These are phyloP conservation scores for Cephaloascus albidus DNA, from an alignment of 805 yeast genomes.

Conservation along the genomic window DNA sequence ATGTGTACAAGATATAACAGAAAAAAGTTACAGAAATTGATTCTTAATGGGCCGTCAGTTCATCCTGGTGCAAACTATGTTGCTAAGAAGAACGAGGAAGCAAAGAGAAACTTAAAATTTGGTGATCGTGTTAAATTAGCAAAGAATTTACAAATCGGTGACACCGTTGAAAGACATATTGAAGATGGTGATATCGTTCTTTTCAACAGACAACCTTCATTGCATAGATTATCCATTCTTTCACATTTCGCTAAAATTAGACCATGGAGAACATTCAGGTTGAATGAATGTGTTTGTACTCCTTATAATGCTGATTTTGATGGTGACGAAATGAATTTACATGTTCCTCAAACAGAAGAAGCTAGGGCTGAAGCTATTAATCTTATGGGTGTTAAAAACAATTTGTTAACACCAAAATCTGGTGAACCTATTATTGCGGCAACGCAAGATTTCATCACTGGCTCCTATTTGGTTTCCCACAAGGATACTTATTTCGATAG, in stretches of 20 bases:
- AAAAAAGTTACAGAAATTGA: slow-evolving; percentile 62
- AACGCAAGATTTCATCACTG: slow-evolving; percentile 98
- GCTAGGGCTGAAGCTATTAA: slow-evolving; percentile 98
- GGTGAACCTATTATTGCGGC: slow-evolving; percentile 99
- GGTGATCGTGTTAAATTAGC: slow-evolving; percentile 82
- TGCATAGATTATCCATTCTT: slow-evolving; percentile 87
- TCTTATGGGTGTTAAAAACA: slow-evolving; percentile 95
- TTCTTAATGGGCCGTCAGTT: slow-evolving; percentile 74
- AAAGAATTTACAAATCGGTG: slow-evolving; percentile 71
- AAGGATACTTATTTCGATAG: slow-evolving; percentile 92
- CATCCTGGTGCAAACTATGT: slow-evolving; percentile 98
- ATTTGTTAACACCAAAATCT: slow-evolving; percentile 88
- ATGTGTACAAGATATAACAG: slow-evolving; percentile 83
- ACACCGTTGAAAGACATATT: slow-evolving; percentile 90
- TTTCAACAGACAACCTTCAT: slow-evolving; percentile 95
- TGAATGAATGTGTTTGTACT: slow-evolving; percentile 98
- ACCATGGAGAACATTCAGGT: slow-evolving; percentile 96
- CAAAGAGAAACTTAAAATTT: slow-evolving; percentile 80
- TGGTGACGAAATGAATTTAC: slow-evolving; percentile 98
- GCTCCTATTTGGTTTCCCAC: slow-evolving; percentile 84
- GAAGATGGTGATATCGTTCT: slow-evolving; percentile 96
- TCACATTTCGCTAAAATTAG: slow-evolving; percentile 93
- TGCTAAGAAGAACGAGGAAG: slow-evolving; percentile 71
- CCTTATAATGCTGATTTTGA: slow-evolving; percentile 99
- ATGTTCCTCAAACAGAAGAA: slow-evolving; percentile 98